Conservation (phyloP, 2,329 filamentous ascomycete species). For the Dothistroma pini region DNA sequence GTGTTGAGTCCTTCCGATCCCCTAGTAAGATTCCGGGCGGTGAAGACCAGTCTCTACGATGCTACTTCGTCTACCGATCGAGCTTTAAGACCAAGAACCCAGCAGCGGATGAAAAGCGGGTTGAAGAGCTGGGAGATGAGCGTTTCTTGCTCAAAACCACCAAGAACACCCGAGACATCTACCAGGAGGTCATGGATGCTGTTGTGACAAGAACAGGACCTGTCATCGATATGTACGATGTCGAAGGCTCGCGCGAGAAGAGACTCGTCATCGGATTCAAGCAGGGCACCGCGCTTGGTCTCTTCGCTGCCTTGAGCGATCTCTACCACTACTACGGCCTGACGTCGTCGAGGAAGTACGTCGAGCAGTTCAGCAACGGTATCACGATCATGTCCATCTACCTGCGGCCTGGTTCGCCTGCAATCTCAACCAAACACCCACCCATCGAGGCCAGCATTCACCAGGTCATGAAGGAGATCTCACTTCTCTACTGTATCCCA, state of each 20-base stretch:
- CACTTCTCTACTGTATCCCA: conserved; percentile 93
- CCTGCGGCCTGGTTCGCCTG: conserved; percentile 65
- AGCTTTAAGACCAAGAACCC: conserved; percentile 77
- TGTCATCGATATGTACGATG: conserved; percentile 97
- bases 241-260: conserved; percentile 88
- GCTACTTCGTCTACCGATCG: conserved; percentile 99
- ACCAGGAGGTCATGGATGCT: conserved; percentile 86
- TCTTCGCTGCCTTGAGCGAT: conserved; percentile 94
- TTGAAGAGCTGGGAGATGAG: conserved; percentile 88
- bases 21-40: conserved; percentile 70
- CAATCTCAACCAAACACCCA: conserved; percentile 58
- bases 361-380: conserved; percentile 97
- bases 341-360: conserved; percentile 94
- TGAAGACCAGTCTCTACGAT: conserved; percentile 79
- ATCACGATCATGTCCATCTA: conserved; percentile 97
- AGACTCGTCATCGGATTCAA: conserved; percentile 92
- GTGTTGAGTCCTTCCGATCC: conserved; percentile 96
- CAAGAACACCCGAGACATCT: conserved; percentile 90
- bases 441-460: conserved; percentile 93
- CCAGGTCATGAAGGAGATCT: conserved; percentile 98
- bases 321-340: conserved; percentile 98
- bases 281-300: conserved; percentile 81
- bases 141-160: conserved; percentile 96
- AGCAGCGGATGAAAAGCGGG: conserved; percentile 71
- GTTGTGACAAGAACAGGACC: conserved; percentile 83